phyloP scores from a whole-genome alignment of 2,329 filamentous ascomycete genomes.

The Neofusicoccum cordaticola region DNA sequence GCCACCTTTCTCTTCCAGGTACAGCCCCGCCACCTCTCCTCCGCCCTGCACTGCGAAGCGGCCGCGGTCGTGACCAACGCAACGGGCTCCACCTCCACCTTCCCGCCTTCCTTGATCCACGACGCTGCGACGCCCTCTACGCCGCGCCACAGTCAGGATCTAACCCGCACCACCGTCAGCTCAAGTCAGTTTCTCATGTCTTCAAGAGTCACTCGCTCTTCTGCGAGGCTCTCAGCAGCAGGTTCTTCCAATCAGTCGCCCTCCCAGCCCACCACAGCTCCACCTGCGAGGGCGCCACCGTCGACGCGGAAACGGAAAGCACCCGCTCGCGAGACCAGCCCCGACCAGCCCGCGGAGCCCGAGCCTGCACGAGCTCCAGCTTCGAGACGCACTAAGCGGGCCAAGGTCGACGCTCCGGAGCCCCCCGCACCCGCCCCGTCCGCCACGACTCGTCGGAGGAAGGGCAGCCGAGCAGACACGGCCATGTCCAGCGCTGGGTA shows the following conservation, averaged over 20 bases:
- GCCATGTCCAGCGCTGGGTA: conserved; percentile 75
- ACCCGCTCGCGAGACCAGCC: conserved; percentile 43
- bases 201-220: conserved; percentile 92
- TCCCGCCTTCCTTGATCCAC: conserved; percentile 28
- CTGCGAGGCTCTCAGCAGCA: conserved; percentile 86
- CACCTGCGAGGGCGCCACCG: conserved; percentile 43
- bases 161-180: conserved; percentile 28
- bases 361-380: conserved; percentile 34
- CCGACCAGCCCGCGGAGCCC: conserved; percentile 48
- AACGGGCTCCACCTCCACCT: conserved; percentile 17
- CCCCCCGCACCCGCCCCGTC: conserved; percentile 38
- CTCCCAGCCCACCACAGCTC: conserved; percentile 41
- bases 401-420: conserved; percentile 64
- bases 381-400: conserved; percentile 41
- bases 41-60: conserved; percentile 4
- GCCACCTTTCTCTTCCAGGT: conserved; percentile 27
- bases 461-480: conserved; percentile 56
- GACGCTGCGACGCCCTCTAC: conserved; percentile 28
- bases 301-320: conserved; percentile 74
- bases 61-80: conserved; percentile 12
- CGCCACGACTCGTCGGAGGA: conserved; percentile 52
- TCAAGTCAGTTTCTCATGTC: conserved; percentile 71
- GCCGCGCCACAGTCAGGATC: conserved; percentile 30
- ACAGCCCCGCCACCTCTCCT: conserved; percentile 20
- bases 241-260: conserved; percentile 47